Percentiles rank a stretch among this genome's conserved stretches.
phyloP scores from a whole-genome alignment of 2,329 filamentous ascomycete genomes.

The Dactylellina leptospora region DNA sequence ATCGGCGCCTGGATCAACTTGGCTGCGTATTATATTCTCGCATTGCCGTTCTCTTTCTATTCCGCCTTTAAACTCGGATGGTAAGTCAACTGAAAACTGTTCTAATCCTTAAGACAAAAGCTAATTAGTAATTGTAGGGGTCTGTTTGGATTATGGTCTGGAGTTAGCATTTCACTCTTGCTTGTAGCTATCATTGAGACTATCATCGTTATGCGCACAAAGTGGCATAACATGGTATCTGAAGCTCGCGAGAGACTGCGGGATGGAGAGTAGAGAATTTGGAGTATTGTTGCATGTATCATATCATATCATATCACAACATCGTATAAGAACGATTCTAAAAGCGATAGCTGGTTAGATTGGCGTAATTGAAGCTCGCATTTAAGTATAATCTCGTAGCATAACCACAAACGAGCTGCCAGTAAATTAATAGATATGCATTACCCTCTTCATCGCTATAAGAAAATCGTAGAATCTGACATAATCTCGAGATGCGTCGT shows the following conservation, averaged over 20 bases:
- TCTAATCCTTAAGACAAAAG: not conserved
- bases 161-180: conserved; percentile 76
- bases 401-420: too few species aligned
- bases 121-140: conserved; percentile 59
- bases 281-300: not conserved
- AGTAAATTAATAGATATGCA: too few species aligned
- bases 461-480: conserved; percentile 23
- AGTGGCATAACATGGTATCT: conserved; percentile 48
- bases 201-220: conserved; percentile 28
- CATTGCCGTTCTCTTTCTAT: conserved; percentile 82
- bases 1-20: conserved; percentile 90
- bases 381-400: too few species aligned
- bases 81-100: conserved; percentile 58
- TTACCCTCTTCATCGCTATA: too few species aligned
- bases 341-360: too few species aligned
- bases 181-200: conserved; percentile 59
- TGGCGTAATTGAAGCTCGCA: too few species aligned
- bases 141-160: conserved; percentile 81
- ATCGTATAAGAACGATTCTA: too few species aligned
- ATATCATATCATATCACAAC: too few species aligned
- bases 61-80: conserved; percentile 79
- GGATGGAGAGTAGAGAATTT: conserved; percentile 26
- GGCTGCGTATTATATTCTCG: conserved; percentile 84
- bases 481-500: conserved; percentile 49
- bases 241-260: conserved; percentile 48